Evolutionary conservation across 768 basidiomycete genomes (phyloP).

Genomic region (Tylopilus subfusipes): DNA sequence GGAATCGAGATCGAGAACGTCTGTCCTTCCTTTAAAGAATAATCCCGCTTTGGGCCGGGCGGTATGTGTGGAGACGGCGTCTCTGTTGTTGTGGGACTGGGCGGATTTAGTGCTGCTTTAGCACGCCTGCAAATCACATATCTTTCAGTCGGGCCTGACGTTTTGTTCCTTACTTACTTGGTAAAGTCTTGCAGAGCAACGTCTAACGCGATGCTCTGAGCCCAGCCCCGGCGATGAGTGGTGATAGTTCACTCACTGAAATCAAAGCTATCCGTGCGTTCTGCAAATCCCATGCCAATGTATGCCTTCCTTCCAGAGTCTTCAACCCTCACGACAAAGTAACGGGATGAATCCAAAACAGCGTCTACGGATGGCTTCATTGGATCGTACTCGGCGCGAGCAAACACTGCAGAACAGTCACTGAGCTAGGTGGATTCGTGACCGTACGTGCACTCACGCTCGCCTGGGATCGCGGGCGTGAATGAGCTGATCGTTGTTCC

Average conservation of each 20-base stretch:
- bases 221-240: background rate
- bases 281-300: conserved; percentile 90
- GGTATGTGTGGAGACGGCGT: conserved; percentile 66
- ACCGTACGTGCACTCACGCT: conserved; percentile 47
- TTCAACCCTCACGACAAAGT: conserved; percentile 91
- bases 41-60: conserved; percentile 85
- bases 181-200: conserved; percentile 84
- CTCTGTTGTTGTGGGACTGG: conserved; percentile 38
- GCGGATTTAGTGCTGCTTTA: conserved; percentile 59
- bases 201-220: conserved; percentile 42
- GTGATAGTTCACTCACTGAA: conserved; percentile 60
- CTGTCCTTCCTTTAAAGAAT: conserved; percentile 90
- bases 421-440: conserved; percentile 7
- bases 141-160: background rate
- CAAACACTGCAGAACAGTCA: conserved; percentile 64
- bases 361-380: conserved; percentile 84
- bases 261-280: conserved; percentile 86
- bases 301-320: conserved; percentile 85
- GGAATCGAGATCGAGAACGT: conserved; percentile 92
- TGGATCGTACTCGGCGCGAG: conserved; percentile 77
- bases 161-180: conserved; percentile 46
- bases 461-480: conserved; percentile 41
- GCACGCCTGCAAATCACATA: conserved; percentile 43
- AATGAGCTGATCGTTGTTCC: conserved; percentile 3
- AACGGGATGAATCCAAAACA: conserved; percentile 92